Conservation (phyloP, 495 filamentous ascomycete genomes). For the Chlorociboria aeruginascens region DNA sequence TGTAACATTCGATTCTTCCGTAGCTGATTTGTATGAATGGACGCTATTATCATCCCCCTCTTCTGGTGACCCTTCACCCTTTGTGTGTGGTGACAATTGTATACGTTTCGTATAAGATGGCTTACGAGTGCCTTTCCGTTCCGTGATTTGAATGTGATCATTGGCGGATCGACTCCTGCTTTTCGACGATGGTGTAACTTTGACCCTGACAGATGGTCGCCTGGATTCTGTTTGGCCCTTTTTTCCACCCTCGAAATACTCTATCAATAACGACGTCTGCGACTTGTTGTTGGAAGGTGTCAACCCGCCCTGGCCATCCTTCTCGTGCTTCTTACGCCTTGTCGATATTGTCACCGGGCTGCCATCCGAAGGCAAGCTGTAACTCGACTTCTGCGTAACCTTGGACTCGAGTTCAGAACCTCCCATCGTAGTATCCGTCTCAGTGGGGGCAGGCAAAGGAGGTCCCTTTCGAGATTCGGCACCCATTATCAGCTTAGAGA, state of each 20-base stretch:
- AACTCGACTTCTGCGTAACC: constrained; percentile 58
- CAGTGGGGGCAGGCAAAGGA: constrained; percentile 66
- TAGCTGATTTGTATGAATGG: constrained; percentile 58
- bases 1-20: constrained; percentile 62
- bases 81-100: constrained; percentile 35
- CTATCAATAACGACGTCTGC: constrained; percentile 90
- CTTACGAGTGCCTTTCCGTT: constrained; percentile 51
- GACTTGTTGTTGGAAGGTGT: constrained; percentile 45
- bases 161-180: constrained; percentile 27
- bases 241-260: constrained; percentile 93
- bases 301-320: constrained; percentile 34
- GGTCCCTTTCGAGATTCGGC: constrained; percentile 50
- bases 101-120: constrained; percentile 56
- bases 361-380: constrained; percentile 92
- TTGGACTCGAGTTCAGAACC: constrained; percentile 69
- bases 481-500: constrained; percentile 40
- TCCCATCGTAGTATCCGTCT: constrained; percentile 54
- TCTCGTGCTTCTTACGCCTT: constrained; percentile 45
- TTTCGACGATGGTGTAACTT: constrained; percentile 69
- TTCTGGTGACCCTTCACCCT: constrained; percentile 18
- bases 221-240: constrained; percentile 38
- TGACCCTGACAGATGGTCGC: constrained; percentile 87
- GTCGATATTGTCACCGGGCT: constrained; percentile 83
- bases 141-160: constrained; percentile 74
- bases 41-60: constrained; percentile 49